A percentile compares a stretch with the other conserved stretches of the same genome.
Evolutionary conservation across 179 eudicot genomes (phyloP).

Genomic region (Beta corolliflora): DNA sequence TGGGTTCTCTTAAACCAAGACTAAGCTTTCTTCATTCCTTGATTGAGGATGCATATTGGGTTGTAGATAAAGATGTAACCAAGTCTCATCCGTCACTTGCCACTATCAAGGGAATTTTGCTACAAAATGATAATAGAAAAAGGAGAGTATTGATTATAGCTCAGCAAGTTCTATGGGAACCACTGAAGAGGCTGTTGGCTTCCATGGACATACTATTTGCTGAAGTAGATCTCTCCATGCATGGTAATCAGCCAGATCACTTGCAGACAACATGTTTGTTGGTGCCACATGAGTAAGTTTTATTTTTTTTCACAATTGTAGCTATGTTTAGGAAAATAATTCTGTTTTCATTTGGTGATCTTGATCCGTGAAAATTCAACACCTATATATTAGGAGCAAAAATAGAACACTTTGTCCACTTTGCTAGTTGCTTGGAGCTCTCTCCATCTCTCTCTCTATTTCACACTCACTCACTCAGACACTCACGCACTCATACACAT

Average conservation of each 20-base stretch:
- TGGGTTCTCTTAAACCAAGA: conserved; percentile 40
- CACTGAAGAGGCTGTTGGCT: conserved; percentile 49
- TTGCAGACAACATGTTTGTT: conserved; percentile 47
- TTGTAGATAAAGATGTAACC: conserved; percentile 46
- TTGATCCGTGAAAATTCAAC: neutral
- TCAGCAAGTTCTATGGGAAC: conserved; percentile 58
- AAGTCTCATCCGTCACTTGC: conserved; percentile 60
- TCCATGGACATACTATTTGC: conserved; percentile 44
- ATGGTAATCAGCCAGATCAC: conserved; percentile 28
- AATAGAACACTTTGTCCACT: neutral
- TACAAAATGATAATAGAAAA: conserved; percentile 25
- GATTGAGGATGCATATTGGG: conserved; percentile 46
- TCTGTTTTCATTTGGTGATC: neutral
- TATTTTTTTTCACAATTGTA: no score
- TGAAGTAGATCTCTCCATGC: conserved; percentile 28
- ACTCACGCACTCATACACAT: no score
- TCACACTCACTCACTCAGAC: no score
- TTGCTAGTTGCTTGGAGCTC: neutral
- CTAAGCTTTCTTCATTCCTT: conserved; percentile 41
- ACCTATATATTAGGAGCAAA: neutral
- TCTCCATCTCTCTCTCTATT: neutral
- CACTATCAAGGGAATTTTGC: conserved; percentile 49
- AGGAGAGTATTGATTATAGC: conserved; percentile 57
- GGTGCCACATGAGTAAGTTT: conserved; percentile 55
- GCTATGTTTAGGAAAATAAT: neutral